phyloP scores from a whole-genome alignment of 2,329 filamentous ascomycete genomes.

The Boeremia exigua region DNA sequence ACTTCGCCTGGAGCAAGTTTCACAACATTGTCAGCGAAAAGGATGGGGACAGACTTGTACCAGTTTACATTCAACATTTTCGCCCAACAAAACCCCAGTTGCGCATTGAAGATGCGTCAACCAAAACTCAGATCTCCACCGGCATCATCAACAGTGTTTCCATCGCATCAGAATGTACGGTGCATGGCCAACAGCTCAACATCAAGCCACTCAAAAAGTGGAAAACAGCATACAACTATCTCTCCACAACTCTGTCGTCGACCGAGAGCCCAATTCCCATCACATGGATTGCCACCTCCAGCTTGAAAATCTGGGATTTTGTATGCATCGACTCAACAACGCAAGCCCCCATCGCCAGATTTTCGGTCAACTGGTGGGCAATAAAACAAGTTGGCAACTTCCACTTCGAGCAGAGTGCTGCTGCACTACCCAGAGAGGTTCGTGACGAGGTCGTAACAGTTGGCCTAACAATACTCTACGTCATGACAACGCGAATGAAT shows the following conservation, averaged over 20 bases:
- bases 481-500: constrained; percentile 27
- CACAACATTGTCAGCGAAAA: constrained; percentile 23
- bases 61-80: constrained; percentile 29
- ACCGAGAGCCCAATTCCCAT: constrained; percentile 11
- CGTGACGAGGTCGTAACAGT: constrained; percentile 28
- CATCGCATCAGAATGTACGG: constrained; percentile 23
- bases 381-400: constrained; percentile 29
- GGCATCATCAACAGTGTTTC: constrained; percentile 25
- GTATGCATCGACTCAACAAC: constrained; percentile 24
- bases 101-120: constrained; percentile 16
- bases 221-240: constrained; percentile 31
- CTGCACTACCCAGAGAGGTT: constrained; percentile 11
- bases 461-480: constrained; percentile 26
- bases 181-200: constrained; percentile 19
- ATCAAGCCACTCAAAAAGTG: constrained; percentile 28
- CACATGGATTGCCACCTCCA: constrained; percentile 23
- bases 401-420: constrained; percentile 20
- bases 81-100: constrained; percentile 27
- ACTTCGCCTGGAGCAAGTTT: constrained; percentile 30
- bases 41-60: constrained; percentile 12
- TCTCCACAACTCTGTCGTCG: constrained; percentile 19
- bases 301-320: constrained; percentile 28
- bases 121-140: constrained; percentile 14
- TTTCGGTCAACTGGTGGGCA: constrained; percentile 25
- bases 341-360: constrained; percentile 27